Base-by-base conservation (phyloP, 345 rosid species). In the Crucihimalaya himalaica region DNA sequence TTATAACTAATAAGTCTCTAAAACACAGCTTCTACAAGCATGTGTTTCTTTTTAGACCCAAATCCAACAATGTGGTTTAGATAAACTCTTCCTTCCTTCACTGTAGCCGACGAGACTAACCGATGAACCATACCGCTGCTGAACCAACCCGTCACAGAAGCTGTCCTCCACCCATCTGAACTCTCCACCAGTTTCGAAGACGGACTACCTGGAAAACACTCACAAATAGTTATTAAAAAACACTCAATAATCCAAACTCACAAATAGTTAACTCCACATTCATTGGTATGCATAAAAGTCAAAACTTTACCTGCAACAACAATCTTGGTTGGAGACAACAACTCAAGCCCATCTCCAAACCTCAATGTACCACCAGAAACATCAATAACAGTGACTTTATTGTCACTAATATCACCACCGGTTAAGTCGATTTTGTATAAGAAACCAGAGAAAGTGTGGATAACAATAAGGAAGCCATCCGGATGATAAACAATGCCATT, bases 401-500 rank as follows among this genome's bases (percentile, higher is more conserved):
- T 13, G 4, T 31, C 34, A 52, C 32, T 9, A 8, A 3, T 70
- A 9, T 81, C 80, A 21, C 81, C 88, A 15, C 70, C 77, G 31
- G 78, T 14, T 14, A 85, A 2, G 42, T 87, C 86, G 72, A 94
- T 70, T 87, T 89, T 91, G 68, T 66, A 83, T 46, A 94, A 66
- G 29, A 67, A 80, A 65, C 98, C 98, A 54, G 71, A 75, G 71
- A 86, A 61, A 1, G 95, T 91, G 54, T 91, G 98, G 54, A 94
- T 81, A 32, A 81, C 94, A 19, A 94, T 74, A 73, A 94, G 78
- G 81, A 80, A 91, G 0, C 96, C 97, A 5, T 89, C 87, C 0
- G 97, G 96, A 60, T 94, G 97, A 85, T 85, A 88, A 31, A 87
- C 87, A 8, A 94, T 88, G 19, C 98, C 98, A 21, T 94, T 94